A percentile compares a stretch with the other conserved stretches of the same genome.
These are phyloP conservation scores for Aspergillus ellipticus DNA, from an alignment of 495 filamentous ascomycete species.

Conservation along the genomic window DNA sequence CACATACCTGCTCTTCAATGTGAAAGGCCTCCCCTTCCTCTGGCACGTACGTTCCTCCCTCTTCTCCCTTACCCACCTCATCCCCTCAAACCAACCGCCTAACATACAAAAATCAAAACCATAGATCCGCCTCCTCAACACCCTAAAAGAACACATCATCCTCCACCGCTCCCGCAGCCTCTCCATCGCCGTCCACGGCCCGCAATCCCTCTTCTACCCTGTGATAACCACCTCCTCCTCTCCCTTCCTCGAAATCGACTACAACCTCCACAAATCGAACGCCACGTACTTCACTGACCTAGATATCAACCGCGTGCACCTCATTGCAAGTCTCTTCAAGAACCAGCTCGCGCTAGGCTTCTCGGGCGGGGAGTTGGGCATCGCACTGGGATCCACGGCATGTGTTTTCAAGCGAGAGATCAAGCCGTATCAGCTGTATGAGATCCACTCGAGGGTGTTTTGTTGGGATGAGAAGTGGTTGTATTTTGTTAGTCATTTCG, in stretches of 20 bases:
- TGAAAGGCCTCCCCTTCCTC: not conserved
- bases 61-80: not conserved
- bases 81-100: not conserved
- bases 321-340: conserved; percentile 47
- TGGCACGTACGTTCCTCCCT: not conserved
- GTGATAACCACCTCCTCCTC: not conserved
- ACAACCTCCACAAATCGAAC: conserved; percentile 85
- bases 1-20: not conserved
- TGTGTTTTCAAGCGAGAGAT: conserved; percentile 70
- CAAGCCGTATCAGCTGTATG: conserved; percentile 62
- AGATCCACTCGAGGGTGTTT: conserved; percentile 68
- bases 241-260: conserved; percentile 45
- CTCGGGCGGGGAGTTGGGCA: conserved; percentile 38
- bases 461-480: conserved; percentile 74
- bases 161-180: not conserved
- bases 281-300: conserved; percentile 80
- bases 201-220: not conserved
- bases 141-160: not conserved
- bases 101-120: not conserved
- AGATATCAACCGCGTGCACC: conserved; percentile 65
- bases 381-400: conserved; percentile 63
- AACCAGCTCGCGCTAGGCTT: conserved; percentile 35
- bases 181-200: not conserved
- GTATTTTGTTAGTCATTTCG: conserved; percentile 61
- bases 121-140: not conserved